Evolutionary conservation across 2,329 filamentous ascomycete species (phyloP), one percentile per base, ranked within the genome.

Genomic region (Didymella exigua): DNA sequence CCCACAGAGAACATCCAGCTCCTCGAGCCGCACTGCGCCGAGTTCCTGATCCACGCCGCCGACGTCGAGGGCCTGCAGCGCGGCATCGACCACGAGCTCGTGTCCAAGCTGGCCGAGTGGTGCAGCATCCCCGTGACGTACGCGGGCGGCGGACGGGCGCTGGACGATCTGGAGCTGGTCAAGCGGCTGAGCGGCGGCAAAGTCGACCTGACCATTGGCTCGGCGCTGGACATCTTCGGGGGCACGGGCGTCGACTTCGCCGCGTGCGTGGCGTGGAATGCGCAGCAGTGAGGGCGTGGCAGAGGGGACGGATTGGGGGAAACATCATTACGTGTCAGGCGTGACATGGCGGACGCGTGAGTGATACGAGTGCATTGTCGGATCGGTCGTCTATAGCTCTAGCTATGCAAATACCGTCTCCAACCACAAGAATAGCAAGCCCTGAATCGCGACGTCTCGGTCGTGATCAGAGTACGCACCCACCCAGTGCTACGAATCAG

Each of bases 41-140:
- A 99, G 75, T 98, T 99, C 71, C 84, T 99, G 49, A 95, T 99
- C 70, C 95, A 99, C 74, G 95, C 95, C 14, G 95, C 95, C 36
- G 95, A 99, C 75, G 95, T 96, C 60, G 95, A 99, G 77, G 95
- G 95, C 11, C 81, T 98, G 37, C 95, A 98, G 75, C 84, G 86
- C 68, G 95, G 95, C 41, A 90, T 99, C 60, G 95, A 99, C 67
- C 89, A 95, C 73, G 83, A 88, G 62, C 82, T 99, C 11, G 91
- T 99, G 8, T 76, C 81, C 63, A 85, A 82, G 62, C 79, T 99
- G 46, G 86, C 91, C 1, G 79, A 88, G 62, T 98, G 95, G 92
- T 96, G 91, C 73, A 87, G 81, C 33, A 93, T 96, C 64, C 95
- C 95, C 2, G 90, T 98, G 14, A 99, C 95, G 1, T 99, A 99